A percentile compares a stretch with the other conserved stretches of the same genome.
Conservation (phyloP, 2,329 filamentous ascomycete genomes). For the Colletotrichum musicola region DNA sequence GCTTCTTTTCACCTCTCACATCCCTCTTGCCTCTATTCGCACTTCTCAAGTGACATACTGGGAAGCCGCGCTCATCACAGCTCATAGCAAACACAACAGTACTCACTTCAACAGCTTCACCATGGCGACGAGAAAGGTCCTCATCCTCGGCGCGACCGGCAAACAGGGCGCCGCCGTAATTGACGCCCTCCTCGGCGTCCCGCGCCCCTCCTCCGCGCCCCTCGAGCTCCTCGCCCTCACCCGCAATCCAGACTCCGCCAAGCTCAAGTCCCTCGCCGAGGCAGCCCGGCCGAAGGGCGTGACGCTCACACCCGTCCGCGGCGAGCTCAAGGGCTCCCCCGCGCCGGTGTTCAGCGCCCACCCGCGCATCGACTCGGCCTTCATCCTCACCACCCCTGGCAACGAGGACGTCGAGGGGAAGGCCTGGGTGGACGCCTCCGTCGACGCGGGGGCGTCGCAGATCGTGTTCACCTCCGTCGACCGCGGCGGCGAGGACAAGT, state of each 20-base stretch:
- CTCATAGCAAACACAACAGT: background rate
- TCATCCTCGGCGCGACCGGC: conserved; percentile 62
- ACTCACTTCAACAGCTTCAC: background rate
- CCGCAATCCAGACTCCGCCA: conserved; percentile 24
- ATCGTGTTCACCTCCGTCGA: conserved; percentile 49
- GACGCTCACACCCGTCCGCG: conserved; percentile 40
- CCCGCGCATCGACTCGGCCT: conserved; percentile 42
- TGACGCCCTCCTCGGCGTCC: conserved; percentile 44
- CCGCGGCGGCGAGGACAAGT: conserved; percentile 43
- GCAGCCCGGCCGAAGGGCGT: conserved; percentile 23
- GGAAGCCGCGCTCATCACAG: background rate
- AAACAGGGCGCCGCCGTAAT: conserved; percentile 60
- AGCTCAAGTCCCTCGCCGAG: conserved; percentile 37
- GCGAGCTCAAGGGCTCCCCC: conserved; percentile 39
- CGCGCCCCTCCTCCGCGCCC: conserved; percentile 6
- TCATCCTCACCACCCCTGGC: conserved; percentile 45
- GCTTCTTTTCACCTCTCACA: conserved; percentile 1
- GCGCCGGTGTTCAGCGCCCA: conserved; percentile 40
- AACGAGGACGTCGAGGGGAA: conserved; percentile 43
- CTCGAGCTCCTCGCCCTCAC: conserved; percentile 39
- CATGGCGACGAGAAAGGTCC: conserved; percentile 49
- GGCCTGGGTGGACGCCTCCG: conserved; percentile 44
- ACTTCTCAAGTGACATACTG: too few relatives aligned
- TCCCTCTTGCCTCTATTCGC: too few relatives aligned
- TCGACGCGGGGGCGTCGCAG: conserved; percentile 58